Conservation (phyloP, 805 yeast genomes). For the Schwanniomyces occidentalis region DNA sequence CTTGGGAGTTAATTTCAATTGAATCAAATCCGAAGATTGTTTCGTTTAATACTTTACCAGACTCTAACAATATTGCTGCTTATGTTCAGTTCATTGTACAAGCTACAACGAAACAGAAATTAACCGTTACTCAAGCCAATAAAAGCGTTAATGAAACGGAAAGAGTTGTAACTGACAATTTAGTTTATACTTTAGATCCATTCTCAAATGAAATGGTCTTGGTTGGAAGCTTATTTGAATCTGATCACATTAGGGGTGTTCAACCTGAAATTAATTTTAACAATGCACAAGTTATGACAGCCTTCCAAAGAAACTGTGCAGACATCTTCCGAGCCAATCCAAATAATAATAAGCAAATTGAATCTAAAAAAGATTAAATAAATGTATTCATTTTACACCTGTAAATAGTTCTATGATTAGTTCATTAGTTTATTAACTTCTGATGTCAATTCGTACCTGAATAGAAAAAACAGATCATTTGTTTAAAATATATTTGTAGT, state of each 20-base stretch:
- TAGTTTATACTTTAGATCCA: slow-evolving; percentile 42
- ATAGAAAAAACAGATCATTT: too few relatives aligned
- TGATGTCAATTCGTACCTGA: too few relatives aligned
- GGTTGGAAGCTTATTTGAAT: slow-evolving; percentile 42
- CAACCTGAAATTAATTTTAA: slow-evolving; percentile 31
- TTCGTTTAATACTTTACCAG: slow-evolving; percentile 66
- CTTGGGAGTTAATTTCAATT: slow-evolving; percentile 77
- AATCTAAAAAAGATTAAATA: slow-evolving; percentile 1
- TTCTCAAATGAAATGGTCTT: slow-evolving; percentile 36
- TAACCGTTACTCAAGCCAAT: slow-evolving; percentile 24
- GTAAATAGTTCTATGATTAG: too few relatives aligned
- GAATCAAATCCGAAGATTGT: slow-evolving; percentile 71
- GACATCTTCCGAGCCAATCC: slow-evolving; percentile 45
- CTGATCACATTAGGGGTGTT: slow-evolving; percentile 36
- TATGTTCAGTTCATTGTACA: slow-evolving; percentile 41
- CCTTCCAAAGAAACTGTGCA: slow-evolving; percentile 33
- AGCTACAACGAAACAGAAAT: slow-evolving; percentile 37
- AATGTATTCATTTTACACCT: neutral
- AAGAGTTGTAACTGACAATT: slow-evolving; percentile 33
- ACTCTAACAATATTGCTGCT: slow-evolving; percentile 36
- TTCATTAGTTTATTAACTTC: too few relatives aligned
- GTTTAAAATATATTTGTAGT: too few relatives aligned
- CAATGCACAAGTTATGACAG: slow-evolving; percentile 20
- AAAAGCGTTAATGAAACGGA: slow-evolving; percentile 20
- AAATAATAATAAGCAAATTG: slow-evolving; percentile 8